A percentile compares a stretch with the other conserved stretches of the same genome.
phyloP scores from a whole-genome alignment of 192 early-diverging fungal genomes.

The Linnemannia elongata region DNA sequence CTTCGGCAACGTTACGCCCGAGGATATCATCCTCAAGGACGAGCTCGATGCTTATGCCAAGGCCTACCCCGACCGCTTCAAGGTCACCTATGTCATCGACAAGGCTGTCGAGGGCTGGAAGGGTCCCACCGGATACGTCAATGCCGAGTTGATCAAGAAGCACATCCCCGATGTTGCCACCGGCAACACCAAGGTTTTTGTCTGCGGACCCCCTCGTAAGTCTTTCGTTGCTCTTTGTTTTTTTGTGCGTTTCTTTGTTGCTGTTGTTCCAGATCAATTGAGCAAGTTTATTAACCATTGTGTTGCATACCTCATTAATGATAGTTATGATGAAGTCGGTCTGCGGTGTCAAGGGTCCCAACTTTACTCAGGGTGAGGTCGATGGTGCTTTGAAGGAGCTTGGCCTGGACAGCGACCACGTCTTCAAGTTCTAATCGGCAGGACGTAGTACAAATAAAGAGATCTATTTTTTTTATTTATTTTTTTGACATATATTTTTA shows the following conservation, averaged over 20 bases:
- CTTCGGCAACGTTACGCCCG: slow-evolving; percentile 77
- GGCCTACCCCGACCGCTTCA: slow-evolving; percentile 73
- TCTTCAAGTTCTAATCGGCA: slow-evolving; percentile 82
- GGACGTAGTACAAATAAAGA: background rate
- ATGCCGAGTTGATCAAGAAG: slow-evolving; percentile 76
- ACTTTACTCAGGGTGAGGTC: slow-evolving; percentile 87
- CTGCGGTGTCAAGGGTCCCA: slow-evolving; percentile 84
- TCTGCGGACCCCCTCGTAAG: slow-evolving; percentile 50
- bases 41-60: slow-evolving; percentile 72
- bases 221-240: background rate
- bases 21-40: slow-evolving; percentile 76
- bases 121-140: slow-evolving; percentile 82
- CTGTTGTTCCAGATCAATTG: slow-evolving; percentile 6
- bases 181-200: slow-evolving; percentile 63
- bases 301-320: background rate
- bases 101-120: slow-evolving; percentile 77
- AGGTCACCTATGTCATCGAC: slow-evolving; percentile 76
- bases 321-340: slow-evolving; percentile 76
- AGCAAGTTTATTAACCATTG: background rate
- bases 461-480: background rate
- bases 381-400: slow-evolving; percentile 87
- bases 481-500: background rate
- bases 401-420: slow-evolving; percentile 77
- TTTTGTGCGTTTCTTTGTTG: background rate
- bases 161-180: slow-evolving; percentile 73